Evolutionary conservation across 176 grass and related monocot genomes (phyloP).

Genomic region (Puccinellia tenuiflora): DNA sequence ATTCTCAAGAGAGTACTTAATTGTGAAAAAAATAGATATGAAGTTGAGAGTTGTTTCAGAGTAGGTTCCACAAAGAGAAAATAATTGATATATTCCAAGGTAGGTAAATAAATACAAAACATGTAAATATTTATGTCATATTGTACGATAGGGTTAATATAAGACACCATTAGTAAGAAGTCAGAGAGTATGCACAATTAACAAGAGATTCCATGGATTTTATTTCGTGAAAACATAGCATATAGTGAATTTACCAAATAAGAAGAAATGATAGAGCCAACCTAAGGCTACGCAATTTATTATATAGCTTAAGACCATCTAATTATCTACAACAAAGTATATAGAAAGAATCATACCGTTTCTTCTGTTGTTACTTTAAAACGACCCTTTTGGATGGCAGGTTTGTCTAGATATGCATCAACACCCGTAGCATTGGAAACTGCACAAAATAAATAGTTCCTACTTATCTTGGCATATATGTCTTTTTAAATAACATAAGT

Average conservation of each 20-base stretch:
- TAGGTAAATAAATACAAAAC: neutral
- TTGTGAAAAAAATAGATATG: neutral
- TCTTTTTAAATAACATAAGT: neutral
- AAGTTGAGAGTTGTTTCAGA: neutral
- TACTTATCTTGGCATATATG: neutral
- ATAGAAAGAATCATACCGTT: slow-evolving; percentile 32
- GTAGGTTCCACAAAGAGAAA: neutral
- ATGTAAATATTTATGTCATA: neutral
- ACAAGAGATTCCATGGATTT: neutral
- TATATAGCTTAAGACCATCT: neutral
- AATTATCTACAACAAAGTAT: neutral
- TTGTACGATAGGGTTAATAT: neutral
- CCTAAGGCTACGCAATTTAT: neutral
- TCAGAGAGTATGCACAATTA: neutral
- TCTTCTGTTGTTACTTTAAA: slow-evolving; percentile 57
- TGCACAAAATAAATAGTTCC: neutral
- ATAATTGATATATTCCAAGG: neutral
- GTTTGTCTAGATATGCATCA: slow-evolving; percentile 42
- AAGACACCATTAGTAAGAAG: neutral
- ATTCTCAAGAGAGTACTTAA: neutral
- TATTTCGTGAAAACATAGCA: neutral
- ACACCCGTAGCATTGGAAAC: slow-evolving; percentile 35
- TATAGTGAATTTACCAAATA: neutral
- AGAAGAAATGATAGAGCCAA: neutral
- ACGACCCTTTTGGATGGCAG: slow-evolving; percentile 46